phyloP scores from a whole-genome alignment of 202 grass and related monocot genomes.

The Hordeum pubiflorum region DNA sequence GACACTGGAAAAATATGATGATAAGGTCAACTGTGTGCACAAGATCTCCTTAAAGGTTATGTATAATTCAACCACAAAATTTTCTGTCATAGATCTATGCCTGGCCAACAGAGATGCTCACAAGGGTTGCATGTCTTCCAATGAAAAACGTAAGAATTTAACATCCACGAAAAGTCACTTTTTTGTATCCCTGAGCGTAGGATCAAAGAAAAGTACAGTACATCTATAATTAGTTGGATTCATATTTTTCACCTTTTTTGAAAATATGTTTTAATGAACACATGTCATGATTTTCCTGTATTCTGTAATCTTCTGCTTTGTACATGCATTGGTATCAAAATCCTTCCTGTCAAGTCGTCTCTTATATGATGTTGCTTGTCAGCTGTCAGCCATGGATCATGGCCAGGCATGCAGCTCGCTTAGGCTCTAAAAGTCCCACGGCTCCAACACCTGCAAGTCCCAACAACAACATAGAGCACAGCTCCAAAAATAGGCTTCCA shows the following conservation, averaged over 20 bases:
- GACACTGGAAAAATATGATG: background rate
- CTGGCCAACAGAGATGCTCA: background rate
- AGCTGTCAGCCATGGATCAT: background rate
- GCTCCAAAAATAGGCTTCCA: background rate
- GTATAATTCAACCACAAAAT: background rate
- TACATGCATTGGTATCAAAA: background rate
- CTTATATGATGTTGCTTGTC: background rate
- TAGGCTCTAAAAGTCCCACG: background rate
- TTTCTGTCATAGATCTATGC: background rate
- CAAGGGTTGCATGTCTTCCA: background rate
- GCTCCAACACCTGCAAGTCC: background rate
- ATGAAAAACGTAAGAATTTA: background rate
- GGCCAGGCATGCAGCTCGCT: too few relatives aligned
- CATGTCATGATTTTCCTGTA: too few relatives aligned
- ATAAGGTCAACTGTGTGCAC: background rate
- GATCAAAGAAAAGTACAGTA: background rate
- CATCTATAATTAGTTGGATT: background rate
- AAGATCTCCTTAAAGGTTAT: background rate
- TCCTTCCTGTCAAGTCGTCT: background rate
- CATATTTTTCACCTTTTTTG: background rate
- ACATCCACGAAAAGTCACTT: background rate
- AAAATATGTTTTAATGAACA: background rate
- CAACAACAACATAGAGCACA: background rate
- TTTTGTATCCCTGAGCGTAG: background rate
- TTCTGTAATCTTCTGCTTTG: background rate